Evolutionary conservation across 495 filamentous ascomycete genomes (phyloP), one percentile per base, ranked within the genome.

Genomic region (Staphylotrichum tortipilum): DNA sequence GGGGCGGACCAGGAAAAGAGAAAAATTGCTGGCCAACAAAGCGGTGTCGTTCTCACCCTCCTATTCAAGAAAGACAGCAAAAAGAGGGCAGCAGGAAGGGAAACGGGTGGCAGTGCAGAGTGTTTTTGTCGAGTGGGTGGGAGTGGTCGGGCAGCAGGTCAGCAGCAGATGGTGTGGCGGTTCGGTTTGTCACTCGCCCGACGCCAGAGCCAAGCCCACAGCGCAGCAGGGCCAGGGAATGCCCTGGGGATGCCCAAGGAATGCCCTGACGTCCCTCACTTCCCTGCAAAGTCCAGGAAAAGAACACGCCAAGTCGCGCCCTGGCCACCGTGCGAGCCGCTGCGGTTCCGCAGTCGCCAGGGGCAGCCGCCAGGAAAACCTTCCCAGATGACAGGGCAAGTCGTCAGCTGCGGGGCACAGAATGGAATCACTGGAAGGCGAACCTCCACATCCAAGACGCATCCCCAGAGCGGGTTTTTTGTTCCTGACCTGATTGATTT

Each of bases 51-150:
- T 35, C 17, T 18, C 8, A 14, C 28, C 28, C 24, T n/a, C n/a
- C n/a, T n/a, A n/a, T n/a, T n/a, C n/a, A n/a, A n/a, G n/a, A n/a
- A n/a, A n/a, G n/a, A n/a, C n/a, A n/a, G n/a, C n/a, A n/a, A 22
- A 17, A 40, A 37, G 33, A 48, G 26, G 28, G 24, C 26, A 21
- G 9, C 23, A 17, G 44, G 18, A 31, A 49, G 12, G 34, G 31
- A 22, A 43, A 34, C 34, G 8, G 48, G 26, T 51, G 53, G 53
- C 53, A 47, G 53, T 52, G 53, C 53, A 51, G 36, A 26, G 29
- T 44, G 48, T 51, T 56, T 43, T 45, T 44, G 28, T 48, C 38
- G 11, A n/a, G n/a, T n/a, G n/a, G n/a, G n/a, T n/a, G n/a, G n/a
- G n/a, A n/a, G n/a, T n/a, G n/a, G n/a, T n/a, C n/a, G n/a, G n/a